Evolutionary conservation across 805 yeast species (phyloP).

Genomic region (Cyberlindnera subsufficiens): DNA sequence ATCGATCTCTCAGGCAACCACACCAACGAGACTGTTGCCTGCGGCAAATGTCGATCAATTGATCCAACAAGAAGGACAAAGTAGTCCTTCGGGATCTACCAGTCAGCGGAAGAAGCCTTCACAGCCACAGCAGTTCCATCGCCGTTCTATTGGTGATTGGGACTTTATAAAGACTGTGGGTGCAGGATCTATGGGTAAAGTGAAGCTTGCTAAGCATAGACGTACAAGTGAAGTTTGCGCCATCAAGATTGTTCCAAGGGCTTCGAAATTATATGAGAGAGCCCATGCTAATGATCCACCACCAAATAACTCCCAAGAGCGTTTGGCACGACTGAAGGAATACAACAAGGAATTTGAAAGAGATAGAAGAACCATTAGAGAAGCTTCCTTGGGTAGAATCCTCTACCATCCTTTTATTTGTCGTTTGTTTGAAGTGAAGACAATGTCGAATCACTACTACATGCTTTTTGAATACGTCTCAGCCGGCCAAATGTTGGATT

Average conservation of each 20-base stretch:
- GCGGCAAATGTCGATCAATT: slow-evolving; percentile 15
- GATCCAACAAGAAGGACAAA: neutral
- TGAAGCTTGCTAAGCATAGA: slow-evolving; percentile 85
- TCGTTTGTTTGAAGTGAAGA: slow-evolving; percentile 85
- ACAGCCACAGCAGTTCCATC: slow-evolving; percentile 46
- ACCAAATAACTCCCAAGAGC: slow-evolving; percentile 51
- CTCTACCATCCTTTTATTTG: slow-evolving; percentile 91
- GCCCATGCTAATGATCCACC: slow-evolving; percentile 68
- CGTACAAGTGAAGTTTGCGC: slow-evolving; percentile 81
- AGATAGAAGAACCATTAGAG: slow-evolving; percentile 89
- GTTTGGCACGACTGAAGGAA: slow-evolving; percentile 58
- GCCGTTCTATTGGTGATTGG: slow-evolving; percentile 95
- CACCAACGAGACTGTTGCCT: slow-evolving; percentile 13
- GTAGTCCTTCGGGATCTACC: slow-evolving; percentile 8
- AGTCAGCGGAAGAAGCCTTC: slow-evolving; percentile 17
- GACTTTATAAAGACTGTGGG: slow-evolving; percentile 92
- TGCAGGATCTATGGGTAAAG: slow-evolving; percentile 99
- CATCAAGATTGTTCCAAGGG: slow-evolving; percentile 88
- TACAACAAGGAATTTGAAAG: slow-evolving; percentile 80
- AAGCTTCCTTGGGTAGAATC: slow-evolving; percentile 88
- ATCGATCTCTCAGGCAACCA: slow-evolving; percentile 1
- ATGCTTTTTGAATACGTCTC: slow-evolving; percentile 95
- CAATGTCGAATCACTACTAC: slow-evolving; percentile 95
- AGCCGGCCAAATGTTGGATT: slow-evolving; percentile 97
- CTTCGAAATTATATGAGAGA: slow-evolving; percentile 69